phyloP scores from a whole-genome alignment of 495 filamentous ascomycete species.

The Penicillium argentinense region DNA sequence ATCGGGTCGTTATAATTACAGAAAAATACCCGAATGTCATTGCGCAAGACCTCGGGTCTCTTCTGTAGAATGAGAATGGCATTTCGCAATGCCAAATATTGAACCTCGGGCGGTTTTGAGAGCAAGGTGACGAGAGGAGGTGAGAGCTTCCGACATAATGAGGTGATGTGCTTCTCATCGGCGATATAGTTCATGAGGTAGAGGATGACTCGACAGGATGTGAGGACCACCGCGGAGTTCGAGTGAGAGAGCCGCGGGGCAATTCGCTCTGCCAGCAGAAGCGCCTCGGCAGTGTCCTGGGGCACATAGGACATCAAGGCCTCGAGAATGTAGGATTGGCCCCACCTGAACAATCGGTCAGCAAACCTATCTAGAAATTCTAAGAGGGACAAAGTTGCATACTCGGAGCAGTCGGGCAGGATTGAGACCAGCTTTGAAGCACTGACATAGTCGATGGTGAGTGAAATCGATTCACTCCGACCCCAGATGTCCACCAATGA shows the following conservation, averaged over 20 bases:
- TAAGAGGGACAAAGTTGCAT: constrained; percentile 18
- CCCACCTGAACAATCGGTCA: constrained; percentile 70
- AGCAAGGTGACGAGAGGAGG: constrained; percentile 93
- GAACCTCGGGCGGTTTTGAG: constrained; percentile 94
- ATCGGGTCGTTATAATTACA: constrained; percentile 99
- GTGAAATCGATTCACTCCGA: constrained; percentile 91
- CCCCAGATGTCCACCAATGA: constrained; percentile 98
- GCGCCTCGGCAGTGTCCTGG: constrained; percentile 82
- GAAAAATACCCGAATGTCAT: constrained; percentile 98
- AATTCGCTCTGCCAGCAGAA: constrained; percentile 89
- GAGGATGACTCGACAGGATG: constrained; percentile 90
- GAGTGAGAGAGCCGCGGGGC: constrained; percentile 91
- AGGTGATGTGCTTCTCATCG: constrained; percentile 86
- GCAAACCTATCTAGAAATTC: background rate
- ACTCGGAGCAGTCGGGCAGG: constrained; percentile 95
- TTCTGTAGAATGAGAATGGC: constrained; percentile 92
- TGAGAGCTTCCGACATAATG: constrained; percentile 88
- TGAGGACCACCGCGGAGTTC: constrained; percentile 95
- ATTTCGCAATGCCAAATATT: constrained; percentile 94
- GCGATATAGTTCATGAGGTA: constrained; percentile 99
- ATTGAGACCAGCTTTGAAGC: constrained; percentile 98
- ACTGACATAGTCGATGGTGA: constrained; percentile 96
- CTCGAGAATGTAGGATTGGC: constrained; percentile 97
- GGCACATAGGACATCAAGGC: constrained; percentile 98
- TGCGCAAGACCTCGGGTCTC: constrained; percentile 88